Evolutionary conservation across 75 land plant species (phyloP), one percentile per base, ranked within the genome.

Genomic region (Pinus tabuliformis): DNA sequence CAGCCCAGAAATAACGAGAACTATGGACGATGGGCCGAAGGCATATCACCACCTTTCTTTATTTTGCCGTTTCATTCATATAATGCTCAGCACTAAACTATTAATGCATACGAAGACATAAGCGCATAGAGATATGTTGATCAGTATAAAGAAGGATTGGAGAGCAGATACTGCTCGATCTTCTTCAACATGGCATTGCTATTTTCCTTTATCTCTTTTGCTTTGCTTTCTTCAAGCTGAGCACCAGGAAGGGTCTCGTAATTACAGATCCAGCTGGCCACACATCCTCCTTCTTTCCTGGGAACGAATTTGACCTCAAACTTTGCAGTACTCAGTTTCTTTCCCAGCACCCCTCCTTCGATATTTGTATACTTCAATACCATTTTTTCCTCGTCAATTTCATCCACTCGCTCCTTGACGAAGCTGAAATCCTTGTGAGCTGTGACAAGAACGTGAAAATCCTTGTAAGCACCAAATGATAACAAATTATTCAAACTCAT

Each of bases 81-180:
- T 30, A 30, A 30, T 1, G 30, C 1, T 0, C 30, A 1, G 30
- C 30, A 30, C 30, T 30, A 30, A 1, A 30, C 30, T 30, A 30
- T 30, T 30, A 1, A 30, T 30, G 30, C 30, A 30, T 30, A 30
- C 30, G 30, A 30, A 1, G 1, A 1, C 0, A 30, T 0, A 30
- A 1, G 30, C 30, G 1, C 30, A 30, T 30, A 30, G 30, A 30
- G 30, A 30, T 30, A 30, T 30, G 1, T 30, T 30, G 30, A 30
- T 30, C 30, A 62, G 63, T 62, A 62, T 13, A 62, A 26, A 6
- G 78, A 59, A 54, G 88, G 88, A 52, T 86, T 75, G 57, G 84
- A 78, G 2, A 77, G 36, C 24, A 86, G 78, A 58, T 86, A 80
- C 6, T 59, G 80, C 59, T 83, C 88, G 18, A 82, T 72, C 22